Evolutionary conservation across 202 grass and related monocot species (phyloP).

Genomic region (Carex arenaria): DNA sequence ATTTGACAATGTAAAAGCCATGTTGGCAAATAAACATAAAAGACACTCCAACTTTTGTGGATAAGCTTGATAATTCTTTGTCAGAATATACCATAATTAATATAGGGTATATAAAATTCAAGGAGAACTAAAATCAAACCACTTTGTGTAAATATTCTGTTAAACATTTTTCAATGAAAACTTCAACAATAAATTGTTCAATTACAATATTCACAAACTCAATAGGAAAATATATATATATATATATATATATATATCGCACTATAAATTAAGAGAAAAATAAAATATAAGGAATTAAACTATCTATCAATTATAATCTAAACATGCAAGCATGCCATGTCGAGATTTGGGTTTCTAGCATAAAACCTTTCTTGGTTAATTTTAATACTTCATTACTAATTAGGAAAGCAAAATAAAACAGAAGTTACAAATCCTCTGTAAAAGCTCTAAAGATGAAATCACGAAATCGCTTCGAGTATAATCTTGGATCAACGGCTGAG

Average conservation of each 20-base stretch:
- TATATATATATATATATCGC: background rate
- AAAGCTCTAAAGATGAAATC: slow-evolving; percentile 89
- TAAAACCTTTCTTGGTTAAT: background rate
- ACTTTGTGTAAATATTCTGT: background rate
- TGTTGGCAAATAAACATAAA: background rate
- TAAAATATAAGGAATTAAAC: background rate
- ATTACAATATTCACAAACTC: slow-evolving; percentile 19
- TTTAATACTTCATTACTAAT: background rate
- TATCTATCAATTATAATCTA: slow-evolving; percentile 6
- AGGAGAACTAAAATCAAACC: background rate
- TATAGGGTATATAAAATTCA: background rate
- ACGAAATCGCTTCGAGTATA: slow-evolving; percentile 80
- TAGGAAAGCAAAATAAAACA: background rate
- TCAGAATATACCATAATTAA: background rate
- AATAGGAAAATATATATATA: background rate
- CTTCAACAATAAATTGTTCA: slow-evolving; percentile 11
- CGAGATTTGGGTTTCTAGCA: slow-evolving; percentile 16
- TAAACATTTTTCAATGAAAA: background rate
- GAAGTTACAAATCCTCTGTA: slow-evolving; percentile 47
- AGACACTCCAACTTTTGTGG: background rate
- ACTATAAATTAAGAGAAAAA: background rate
- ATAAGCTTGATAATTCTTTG: background rate
- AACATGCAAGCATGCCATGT: slow-evolving; percentile 7
- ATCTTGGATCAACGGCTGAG: slow-evolving; percentile 80
- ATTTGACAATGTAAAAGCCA: background rate